phyloP scores from a whole-genome alignment of 371 early-diverging fungal species.

The Zopfochytrium polystomum region DNA sequence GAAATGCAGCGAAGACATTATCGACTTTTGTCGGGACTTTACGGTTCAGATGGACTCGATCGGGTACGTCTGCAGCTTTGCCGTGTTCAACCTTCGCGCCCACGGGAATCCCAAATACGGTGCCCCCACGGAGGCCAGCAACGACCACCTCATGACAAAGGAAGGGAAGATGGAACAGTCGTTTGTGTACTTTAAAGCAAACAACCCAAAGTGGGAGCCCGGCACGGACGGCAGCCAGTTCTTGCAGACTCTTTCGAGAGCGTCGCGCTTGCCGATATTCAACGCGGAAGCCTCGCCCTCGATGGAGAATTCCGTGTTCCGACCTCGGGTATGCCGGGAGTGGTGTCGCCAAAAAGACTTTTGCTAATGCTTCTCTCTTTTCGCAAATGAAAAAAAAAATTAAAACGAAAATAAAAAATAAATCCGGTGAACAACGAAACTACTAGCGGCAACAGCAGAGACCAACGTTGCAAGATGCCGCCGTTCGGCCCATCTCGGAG shows the following conservation, averaged over 20 bases:
- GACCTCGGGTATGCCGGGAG: constrained; percentile 5
- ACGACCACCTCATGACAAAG: constrained; percentile 67
- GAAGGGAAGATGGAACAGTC: constrained; percentile 97
- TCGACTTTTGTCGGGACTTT: constrained; percentile 92
- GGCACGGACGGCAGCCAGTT: constrained; percentile 68
- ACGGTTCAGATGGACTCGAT: constrained; percentile 85
- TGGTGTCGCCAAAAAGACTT: not conserved
- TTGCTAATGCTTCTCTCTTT: too few species aligned
- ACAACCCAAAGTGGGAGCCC: constrained; percentile 84
- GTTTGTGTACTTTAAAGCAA: constrained; percentile 90
- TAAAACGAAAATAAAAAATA: too few species aligned
- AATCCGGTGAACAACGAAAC: too few species aligned
- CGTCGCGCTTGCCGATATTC: not conserved
- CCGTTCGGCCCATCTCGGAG: constrained; percentile 16
- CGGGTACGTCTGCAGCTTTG: constrained; percentile 94
- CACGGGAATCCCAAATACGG: constrained; percentile 82
- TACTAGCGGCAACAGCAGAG: too few species aligned
- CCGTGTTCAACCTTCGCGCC: constrained; percentile 76
- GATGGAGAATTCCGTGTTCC: not conserved
- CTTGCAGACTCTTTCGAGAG: constrained; percentile 42
- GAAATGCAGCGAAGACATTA: constrained; percentile 65
- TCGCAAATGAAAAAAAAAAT: too few species aligned
- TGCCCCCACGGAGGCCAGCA: constrained; percentile 60
- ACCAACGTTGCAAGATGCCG: not conserved
- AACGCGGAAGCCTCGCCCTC: not conserved